A percentile compares a stretch with the other conserved stretches of the same genome.
phyloP scores from a whole-genome alignment of 441 rosid genomes.

The Syzygium malaccense region DNA sequence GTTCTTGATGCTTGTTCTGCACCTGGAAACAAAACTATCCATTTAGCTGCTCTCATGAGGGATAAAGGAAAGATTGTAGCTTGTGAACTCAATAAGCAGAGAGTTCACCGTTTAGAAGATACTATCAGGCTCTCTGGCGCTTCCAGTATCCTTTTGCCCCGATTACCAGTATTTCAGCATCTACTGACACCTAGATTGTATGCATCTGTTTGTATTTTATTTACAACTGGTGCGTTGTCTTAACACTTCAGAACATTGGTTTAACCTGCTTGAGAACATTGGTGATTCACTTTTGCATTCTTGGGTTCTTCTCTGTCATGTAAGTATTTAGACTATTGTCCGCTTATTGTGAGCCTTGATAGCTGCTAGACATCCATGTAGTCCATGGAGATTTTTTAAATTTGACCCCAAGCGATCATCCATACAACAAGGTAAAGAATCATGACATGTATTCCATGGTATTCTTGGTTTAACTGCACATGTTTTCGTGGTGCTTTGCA shows the following conservation, averaged over 20 bases:
- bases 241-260: neutral
- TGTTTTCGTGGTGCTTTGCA: neutral
- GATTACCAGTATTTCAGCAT: rapidly evolving
- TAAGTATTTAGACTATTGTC: neutral
- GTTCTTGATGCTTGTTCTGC: constrained; percentile 95
- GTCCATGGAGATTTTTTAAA: constrained; percentile 62
- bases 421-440: constrained; percentile 45
- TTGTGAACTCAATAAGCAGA: constrained; percentile 69
- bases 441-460: neutral
- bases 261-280: neutral
- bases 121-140: constrained; percentile 81
- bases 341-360: neutral
- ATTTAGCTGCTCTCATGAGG: constrained; percentile 87
- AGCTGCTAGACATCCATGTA: constrained; percentile 56
- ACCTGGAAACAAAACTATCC: constrained; percentile 96
- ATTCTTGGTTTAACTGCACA: neutral
- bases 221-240: neutral
- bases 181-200: neutral
- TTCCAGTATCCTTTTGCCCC: constrained; percentile 52
- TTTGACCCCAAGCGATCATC: constrained; percentile 49
- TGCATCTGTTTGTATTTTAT: neutral
- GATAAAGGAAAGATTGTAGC: constrained; percentile 76
- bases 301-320: neutral
- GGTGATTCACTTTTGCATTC: neutral
- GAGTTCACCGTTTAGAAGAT: constrained; percentile 57